phyloP scores from a whole-genome alignment of 108 stramenopile species.

The Skeletonema costatum region DNA sequence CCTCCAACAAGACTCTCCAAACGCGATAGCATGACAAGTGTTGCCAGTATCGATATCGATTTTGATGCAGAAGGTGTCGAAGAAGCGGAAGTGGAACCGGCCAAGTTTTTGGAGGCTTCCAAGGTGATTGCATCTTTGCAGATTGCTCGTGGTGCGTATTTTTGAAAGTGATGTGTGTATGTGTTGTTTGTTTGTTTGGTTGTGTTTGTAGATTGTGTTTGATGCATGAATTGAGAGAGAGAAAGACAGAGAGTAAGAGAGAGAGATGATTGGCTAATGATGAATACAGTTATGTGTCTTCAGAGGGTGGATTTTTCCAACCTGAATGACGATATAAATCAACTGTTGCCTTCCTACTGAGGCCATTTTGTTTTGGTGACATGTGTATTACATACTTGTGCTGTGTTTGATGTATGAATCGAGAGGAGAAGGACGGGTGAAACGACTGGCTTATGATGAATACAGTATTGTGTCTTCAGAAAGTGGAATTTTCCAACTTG shows the following conservation, averaged over 20 bases:
- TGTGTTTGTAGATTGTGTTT: background rate
- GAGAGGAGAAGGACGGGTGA: background rate
- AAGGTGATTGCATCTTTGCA: constrained; percentile 81
- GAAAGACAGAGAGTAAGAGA: background rate
- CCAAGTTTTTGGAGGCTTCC: constrained; percentile 72
- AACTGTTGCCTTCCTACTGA: constrained; percentile 9
- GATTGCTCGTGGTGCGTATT: constrained; percentile 49
- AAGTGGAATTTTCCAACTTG: background rate
- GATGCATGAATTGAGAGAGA: background rate
- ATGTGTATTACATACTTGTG: too few relatives aligned
- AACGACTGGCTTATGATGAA: background rate
- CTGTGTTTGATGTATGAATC: background rate
- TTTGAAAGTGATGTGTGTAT: background rate
- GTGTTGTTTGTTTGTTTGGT: background rate
- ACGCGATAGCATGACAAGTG: constrained; percentile 18
- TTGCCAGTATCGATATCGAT: constrained; percentile 64
- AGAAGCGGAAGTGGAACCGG: constrained; percentile 54
- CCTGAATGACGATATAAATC: constrained; percentile 1
- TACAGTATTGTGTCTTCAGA: constrained; percentile 4
- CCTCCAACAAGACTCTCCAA: background rate
- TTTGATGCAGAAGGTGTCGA: constrained; percentile 66
- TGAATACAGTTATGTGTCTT: constrained; percentile 5
- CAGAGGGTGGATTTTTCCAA: background rate
- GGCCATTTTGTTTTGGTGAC: background rate
- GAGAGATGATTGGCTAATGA: background rate